A percentile compares a stretch with the other conserved stretches of the same genome.
Conservation (phyloP, 2,329 filamentous ascomycete genomes). For the Hawksworthiomyces lignivorus region DNA sequence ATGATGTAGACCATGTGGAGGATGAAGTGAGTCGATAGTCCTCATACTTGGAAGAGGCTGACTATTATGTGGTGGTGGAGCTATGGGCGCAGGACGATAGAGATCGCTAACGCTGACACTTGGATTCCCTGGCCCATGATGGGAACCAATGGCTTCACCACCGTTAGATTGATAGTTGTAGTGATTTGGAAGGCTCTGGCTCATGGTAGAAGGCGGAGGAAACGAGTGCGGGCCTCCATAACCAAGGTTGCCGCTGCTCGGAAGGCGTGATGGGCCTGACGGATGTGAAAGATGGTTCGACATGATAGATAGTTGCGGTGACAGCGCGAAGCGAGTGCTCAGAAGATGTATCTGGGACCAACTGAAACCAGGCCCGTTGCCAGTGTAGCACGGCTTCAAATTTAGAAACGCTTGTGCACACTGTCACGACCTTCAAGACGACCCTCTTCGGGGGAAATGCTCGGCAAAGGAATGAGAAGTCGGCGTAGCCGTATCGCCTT, state of each 20-base stretch:
- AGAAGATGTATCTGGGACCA: no score
- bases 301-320: no score
- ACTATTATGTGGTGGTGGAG: constrained; percentile 7
- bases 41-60: constrained; percentile 21
- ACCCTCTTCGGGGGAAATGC: no score
- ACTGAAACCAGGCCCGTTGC: no score
- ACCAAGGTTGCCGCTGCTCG: constrained; percentile 6
- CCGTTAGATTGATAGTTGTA: not conserved
- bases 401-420: no score
- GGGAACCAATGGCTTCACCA: not conserved
- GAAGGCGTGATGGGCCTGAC: constrained; percentile 12
- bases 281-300: constrained; percentile 7
- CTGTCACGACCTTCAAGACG: no score
- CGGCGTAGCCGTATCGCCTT: no score
- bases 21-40: constrained; percentile 16
- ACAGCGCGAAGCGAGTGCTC: no score
- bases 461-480: no score
- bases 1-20: constrained; percentile 3
- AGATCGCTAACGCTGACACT: constrained; percentile 13
- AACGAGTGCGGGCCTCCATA: constrained; percentile 17
- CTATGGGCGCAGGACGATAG: constrained; percentile 14
- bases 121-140: constrained; percentile 4
- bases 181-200: not conserved
- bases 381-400: no score
- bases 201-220: constrained; percentile 13